Evolutionary conservation across 2,329 filamentous ascomycete genomes (phyloP).

Genomic region (Colletotrichum horii): DNA sequence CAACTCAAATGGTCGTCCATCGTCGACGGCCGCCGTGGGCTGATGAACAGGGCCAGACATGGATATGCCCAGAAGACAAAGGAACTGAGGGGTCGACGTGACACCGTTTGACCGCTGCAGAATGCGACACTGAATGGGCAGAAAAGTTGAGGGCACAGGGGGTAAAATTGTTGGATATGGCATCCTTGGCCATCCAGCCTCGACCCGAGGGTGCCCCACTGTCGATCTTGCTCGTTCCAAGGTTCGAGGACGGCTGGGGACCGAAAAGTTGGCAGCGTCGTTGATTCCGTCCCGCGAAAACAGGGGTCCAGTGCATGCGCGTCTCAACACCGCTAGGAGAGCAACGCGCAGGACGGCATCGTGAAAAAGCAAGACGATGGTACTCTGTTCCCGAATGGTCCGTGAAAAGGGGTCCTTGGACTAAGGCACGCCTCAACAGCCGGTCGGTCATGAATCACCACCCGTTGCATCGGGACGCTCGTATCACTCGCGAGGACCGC

Average conservation of each 20-base stretch:
- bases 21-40: constrained; percentile 3
- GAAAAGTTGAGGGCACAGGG: background rate
- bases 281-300: background rate
- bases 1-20: background rate
- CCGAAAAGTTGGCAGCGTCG: constrained; percentile 16
- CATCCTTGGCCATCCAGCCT: constrained; percentile 3
- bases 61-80: background rate
- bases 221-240: constrained; percentile 19
- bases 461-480: background rate
- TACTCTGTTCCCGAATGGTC: background rate
- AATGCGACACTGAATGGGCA: background rate
- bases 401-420: background rate
- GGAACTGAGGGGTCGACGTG: background rate
- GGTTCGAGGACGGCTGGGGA: background rate
- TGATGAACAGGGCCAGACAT: background rate
- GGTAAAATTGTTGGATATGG: constrained; percentile 7
- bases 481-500: background rate
- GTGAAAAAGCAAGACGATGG: background rate
- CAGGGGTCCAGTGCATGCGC: background rate
- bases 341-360: background rate
- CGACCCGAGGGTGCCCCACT: background rate
- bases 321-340: background rate
- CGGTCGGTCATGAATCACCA: background rate
- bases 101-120: background rate
- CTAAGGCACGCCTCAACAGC: background rate